Conservation (phyloP, 345 rosid genomes). For the Firmiana major region DNA sequence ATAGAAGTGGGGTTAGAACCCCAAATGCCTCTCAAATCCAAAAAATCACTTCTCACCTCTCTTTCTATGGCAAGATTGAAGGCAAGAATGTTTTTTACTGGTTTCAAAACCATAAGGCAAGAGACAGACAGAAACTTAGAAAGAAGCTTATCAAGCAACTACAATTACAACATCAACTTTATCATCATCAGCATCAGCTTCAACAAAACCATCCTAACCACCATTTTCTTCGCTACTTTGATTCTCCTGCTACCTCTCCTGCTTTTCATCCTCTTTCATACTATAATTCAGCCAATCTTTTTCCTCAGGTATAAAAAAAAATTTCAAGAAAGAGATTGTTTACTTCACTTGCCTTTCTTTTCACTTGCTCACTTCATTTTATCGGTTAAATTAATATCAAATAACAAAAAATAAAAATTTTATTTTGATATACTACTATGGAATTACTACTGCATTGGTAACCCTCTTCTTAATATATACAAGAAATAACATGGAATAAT, state of each 20-base stretch:
- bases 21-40: slow-evolving; percentile 88
- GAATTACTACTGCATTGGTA: no score
- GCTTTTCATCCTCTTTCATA: slow-evolving; percentile 20
- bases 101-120: slow-evolving; percentile 98
- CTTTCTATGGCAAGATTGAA: slow-evolving; percentile 71
- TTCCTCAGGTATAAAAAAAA: slow-evolving; percentile 42
- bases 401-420: neutral
- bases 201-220: slow-evolving; percentile 21
- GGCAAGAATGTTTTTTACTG: slow-evolving; percentile 96
- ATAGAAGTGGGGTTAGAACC: slow-evolving; percentile 70
- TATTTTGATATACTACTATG: no score
- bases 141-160: slow-evolving; percentile 72
- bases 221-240: slow-evolving; percentile 34
- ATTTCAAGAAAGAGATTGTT: neutral
- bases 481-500: no score
- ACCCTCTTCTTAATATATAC: no score
- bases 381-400: neutral
- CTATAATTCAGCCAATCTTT: slow-evolving; percentile 27
- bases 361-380: no score
- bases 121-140: slow-evolving; percentile 70
- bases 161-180: slow-evolving; percentile 51
- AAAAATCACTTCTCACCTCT: slow-evolving; percentile 75
- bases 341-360: no score
- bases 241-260: slow-evolving; percentile 26
- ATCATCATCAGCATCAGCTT: slow-evolving; percentile 11